These are phyloP conservation scores for Amniculicola lignicola DNA, from an alignment of 495 filamentous ascomycete species.

Conservation along the genomic window DNA sequence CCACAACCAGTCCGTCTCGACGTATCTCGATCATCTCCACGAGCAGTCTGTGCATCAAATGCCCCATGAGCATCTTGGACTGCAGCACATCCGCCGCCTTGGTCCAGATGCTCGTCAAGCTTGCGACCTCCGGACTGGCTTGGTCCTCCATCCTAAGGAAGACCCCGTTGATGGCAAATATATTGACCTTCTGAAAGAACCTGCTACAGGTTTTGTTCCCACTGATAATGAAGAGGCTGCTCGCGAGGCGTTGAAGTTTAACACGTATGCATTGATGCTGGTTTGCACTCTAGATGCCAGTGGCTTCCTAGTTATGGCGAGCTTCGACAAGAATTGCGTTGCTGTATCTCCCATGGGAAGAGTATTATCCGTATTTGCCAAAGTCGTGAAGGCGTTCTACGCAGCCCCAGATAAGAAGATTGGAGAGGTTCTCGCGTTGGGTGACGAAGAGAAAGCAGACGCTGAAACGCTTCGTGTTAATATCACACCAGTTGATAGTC, in stretches of 20 bases:
- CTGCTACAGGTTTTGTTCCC: slow-evolving; percentile 45
- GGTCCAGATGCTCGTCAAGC: slow-evolving; percentile 20
- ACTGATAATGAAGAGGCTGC: slow-evolving; percentile 52
- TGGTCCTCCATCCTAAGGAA: slow-evolving; percentile 37
- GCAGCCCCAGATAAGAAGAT: slow-evolving; percentile 3
- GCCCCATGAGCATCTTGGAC: slow-evolving; percentile 30
- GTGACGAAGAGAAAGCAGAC: slow-evolving; percentile 12
- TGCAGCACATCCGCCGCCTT: slow-evolving; percentile 32
- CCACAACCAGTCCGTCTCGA: not conserved
- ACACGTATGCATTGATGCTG: slow-evolving; percentile 64
- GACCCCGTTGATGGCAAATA: slow-evolving; percentile 32
- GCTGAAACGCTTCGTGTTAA: slow-evolving; percentile 2
- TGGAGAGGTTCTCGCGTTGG: slow-evolving; percentile 13
- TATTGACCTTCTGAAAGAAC: slow-evolving; percentile 46
- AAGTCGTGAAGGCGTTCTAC: slow-evolving; percentile 5
- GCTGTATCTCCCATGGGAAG: slow-evolving; percentile 45
- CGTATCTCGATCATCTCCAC: slow-evolving; percentile 33
- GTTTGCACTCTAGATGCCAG: slow-evolving; percentile 55
- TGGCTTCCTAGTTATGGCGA: slow-evolving; percentile 59
- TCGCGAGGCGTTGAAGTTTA: slow-evolving; percentile 63
- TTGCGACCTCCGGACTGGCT: slow-evolving; percentile 27
- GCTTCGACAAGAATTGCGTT: slow-evolving; percentile 56
- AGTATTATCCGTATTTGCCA: slow-evolving; percentile 46
- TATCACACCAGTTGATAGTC: slow-evolving; percentile 1
- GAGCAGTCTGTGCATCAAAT: slow-evolving; percentile 17